Evolutionary conservation across 306 rosid species (phyloP), one percentile per base, ranked within the genome.

Genomic region (Calophaca sinica): DNA sequence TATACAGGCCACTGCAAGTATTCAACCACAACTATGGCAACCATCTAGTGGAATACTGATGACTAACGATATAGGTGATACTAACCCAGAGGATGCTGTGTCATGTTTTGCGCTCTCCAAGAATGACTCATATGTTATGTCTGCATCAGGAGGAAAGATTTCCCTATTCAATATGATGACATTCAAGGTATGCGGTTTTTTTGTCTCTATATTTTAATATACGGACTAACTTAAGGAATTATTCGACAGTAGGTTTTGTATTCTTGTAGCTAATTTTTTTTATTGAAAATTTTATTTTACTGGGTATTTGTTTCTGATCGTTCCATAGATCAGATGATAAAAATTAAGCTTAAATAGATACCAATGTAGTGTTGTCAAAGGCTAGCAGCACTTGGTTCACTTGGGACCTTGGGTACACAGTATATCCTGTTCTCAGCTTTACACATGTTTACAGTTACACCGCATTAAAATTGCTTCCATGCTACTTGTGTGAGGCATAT

Each of bases 111-210:
- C 99, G 2, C 97, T 96, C 60, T 96, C 99, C 55, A 96, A 92
- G 88, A 96, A 96, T 44, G 99, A 96, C 58, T 96, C 99, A 0
- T 96, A 96, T 75, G 98, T 96, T 59, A 90, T 96, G 98, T 96
- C 99, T 80, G 98, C 99, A 59, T 96, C 99, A 1, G 99, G 99
- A 62, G 99, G 99, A 9, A 96, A 96, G 85, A 92, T 96, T 84
- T 96, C 99, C 78, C 83, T 96, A 42, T 96, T 96, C 90, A 96
- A 96, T 83, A 96, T 96, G 99, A 96, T 96, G 99, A 96, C 99
- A 14, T 96, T 96, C 87, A 92, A 89, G 99, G 99, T 89, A 87
- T 66, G 32, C 64, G 26, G 13, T 72, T 74, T 70, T 68, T 76
- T 65, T 28, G 15, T 50, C 42, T 74, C 26, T 79, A 64, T 62